Conservation (phyloP, 169 alveolate species). For the Babesia caballi region DNA sequence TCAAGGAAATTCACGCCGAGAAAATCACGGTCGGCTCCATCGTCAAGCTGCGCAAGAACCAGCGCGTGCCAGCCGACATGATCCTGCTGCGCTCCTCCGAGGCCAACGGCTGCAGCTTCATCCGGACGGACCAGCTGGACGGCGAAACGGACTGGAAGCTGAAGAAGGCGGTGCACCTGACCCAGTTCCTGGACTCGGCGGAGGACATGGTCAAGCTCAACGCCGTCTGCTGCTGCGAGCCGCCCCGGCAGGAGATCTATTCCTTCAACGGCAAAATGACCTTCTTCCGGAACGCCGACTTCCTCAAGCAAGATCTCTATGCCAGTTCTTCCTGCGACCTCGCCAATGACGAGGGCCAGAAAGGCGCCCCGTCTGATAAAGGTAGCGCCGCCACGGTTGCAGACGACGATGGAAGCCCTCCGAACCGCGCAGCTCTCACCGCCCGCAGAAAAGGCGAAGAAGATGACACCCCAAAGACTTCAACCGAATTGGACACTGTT, state of each 20-base stretch:
- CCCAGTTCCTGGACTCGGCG: constrained; percentile 76
- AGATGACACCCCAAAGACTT: no score
- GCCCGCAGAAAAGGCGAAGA: not conserved
- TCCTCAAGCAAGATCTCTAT: not conserved
- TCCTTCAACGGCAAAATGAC: constrained; percentile 83
- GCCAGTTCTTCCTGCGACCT: not conserved
- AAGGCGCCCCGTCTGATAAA: not conserved
- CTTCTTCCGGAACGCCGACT: constrained; percentile 48
- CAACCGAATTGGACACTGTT: not conserved
- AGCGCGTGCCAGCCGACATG: constrained; percentile 97
- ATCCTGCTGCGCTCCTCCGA: constrained; percentile 82
- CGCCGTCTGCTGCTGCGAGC: constrained; percentile 75
- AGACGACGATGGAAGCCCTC: not conserved
- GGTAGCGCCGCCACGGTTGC: not conserved
- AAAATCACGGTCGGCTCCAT: constrained; percentile 90
- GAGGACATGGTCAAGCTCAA: constrained; percentile 71
- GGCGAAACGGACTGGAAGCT: constrained; percentile 99
- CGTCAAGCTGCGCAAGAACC: constrained; percentile 84
- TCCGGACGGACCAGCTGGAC: constrained; percentile 98
- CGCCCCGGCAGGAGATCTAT: constrained; percentile 86
- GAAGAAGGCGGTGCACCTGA: constrained; percentile 86
- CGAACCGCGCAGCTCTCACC: not conserved
- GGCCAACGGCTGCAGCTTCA: constrained; percentile 73
- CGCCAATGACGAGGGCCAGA: not conserved
- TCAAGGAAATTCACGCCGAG: constrained; percentile 77